Conservation (phyloP, 441 rosid species). For the Raphanus hybrid region DNA sequence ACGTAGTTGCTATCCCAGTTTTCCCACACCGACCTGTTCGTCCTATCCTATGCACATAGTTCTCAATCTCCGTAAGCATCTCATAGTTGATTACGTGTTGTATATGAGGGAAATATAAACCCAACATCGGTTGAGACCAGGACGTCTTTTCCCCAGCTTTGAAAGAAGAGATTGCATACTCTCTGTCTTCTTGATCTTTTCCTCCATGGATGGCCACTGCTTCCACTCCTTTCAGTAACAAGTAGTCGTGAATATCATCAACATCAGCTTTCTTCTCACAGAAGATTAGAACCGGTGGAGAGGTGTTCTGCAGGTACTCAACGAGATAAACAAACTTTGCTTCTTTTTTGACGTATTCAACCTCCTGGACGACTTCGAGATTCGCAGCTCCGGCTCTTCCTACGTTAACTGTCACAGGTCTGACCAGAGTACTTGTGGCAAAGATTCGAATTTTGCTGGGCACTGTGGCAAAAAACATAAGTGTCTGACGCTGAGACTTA, state of each 20-base stretch:
- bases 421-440: background rate
- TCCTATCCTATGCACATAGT: background rate
- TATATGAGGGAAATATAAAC: background rate
- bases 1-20: background rate
- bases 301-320: background rate
- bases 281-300: background rate
- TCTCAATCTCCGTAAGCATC: background rate
- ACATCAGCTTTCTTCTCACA: background rate
- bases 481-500: background rate
- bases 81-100: background rate
- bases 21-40: background rate
- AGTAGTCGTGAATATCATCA: no score
- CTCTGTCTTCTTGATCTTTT: no score
- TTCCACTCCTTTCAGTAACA: no score
- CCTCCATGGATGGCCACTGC: no score
- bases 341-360: background rate
- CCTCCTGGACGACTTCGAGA: background rate
- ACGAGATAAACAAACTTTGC: background rate
- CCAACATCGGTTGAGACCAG: background rate
- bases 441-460: no score
- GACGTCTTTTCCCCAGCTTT: no score
- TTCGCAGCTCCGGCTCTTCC: background rate
- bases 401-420: background rate
- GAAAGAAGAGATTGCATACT: no score
- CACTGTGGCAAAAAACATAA: background rate